Percentiles rank a stretch among this genome's conserved stretches.
phyloP scores from a whole-genome alignment of 2,329 filamentous ascomycete species.

The Epichloe festucae region DNA sequence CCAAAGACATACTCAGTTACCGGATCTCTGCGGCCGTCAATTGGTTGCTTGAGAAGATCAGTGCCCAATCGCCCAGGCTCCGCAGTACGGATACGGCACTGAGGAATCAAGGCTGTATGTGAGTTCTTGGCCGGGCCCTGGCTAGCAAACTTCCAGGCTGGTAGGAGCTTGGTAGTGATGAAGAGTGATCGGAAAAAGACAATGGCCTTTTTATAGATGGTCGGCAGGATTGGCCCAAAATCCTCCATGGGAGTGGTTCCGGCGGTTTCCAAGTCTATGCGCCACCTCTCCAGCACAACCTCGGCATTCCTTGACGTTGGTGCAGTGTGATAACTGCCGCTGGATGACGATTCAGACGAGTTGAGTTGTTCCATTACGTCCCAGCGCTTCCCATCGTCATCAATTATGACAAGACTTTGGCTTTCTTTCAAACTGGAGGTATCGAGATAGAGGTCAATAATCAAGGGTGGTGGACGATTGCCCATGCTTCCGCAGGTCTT shows the following conservation, averaged over 20 bases:
- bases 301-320: slow-evolving; percentile 44
- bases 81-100: slow-evolving; percentile 64
- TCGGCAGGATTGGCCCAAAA: slow-evolving; percentile 57
- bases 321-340: slow-evolving; percentile 29
- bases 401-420: slow-evolving; percentile 76
- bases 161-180: slow-evolving; percentile 67
- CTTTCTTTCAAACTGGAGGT: slow-evolving; percentile 65
- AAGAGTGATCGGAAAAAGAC: slow-evolving; percentile 91
- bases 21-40: slow-evolving; percentile 24
- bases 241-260: slow-evolving; percentile 38
- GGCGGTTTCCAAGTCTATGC: slow-evolving; percentile 52
- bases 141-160: slow-evolving; percentile 71
- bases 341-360: slow-evolving; percentile 39
- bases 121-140: slow-evolving; percentile 60
- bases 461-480: slow-evolving; percentile 65
- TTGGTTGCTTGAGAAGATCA: slow-evolving; percentile 47
- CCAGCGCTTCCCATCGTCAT: slow-evolving; percentile 84
- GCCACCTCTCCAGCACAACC: slow-evolving; percentile 85
- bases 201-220: slow-evolving; percentile 94
- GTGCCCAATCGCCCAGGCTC: slow-evolving; percentile 38
- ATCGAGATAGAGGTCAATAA: slow-evolving; percentile 86
- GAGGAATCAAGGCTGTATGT: slow-evolving; percentile 55
- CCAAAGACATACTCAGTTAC: slow-evolving; percentile 71
- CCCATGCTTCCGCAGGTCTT: slow-evolving; percentile 65
- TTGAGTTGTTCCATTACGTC: slow-evolving; percentile 78